Evolutionary conservation across 805 yeast genomes (phyloP).

Genomic region (Lipomyces anomalus): DNA sequence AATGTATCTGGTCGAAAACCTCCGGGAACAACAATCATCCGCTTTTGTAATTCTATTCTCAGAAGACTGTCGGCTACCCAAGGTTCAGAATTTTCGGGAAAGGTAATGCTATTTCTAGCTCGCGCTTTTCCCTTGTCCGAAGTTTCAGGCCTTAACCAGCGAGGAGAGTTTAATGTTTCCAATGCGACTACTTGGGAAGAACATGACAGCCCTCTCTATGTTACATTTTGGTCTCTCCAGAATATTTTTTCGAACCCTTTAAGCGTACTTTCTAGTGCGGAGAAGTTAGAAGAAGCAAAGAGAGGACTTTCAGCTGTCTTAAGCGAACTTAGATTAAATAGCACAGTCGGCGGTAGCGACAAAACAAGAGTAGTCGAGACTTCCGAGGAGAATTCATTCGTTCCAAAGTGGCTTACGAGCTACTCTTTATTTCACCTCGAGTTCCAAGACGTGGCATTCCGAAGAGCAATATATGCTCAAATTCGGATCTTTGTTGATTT

Average conservation of each 20-base stretch:
- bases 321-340: slow-evolving; percentile 15
- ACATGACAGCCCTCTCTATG: slow-evolving; percentile 15
- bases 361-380: slow-evolving; percentile 1
- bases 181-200: slow-evolving; percentile 26
- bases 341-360: slow-evolving; percentile 4
- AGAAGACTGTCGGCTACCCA: slow-evolving; percentile 32
- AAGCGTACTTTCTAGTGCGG: slow-evolving; percentile 9
- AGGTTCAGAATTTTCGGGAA: slow-evolving; percentile 34
- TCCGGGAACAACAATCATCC: slow-evolving; percentile 34
- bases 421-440: slow-evolving; percentile 32
- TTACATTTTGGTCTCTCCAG: slow-evolving; percentile 32
- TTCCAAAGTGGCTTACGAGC: slow-evolving; percentile 36
- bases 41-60: slow-evolving; percentile 34
- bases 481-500: slow-evolving; percentile 25
- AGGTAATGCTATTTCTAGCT: slow-evolving; percentile 33
- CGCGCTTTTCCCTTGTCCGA: slow-evolving; percentile 35
- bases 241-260: slow-evolving; percentile 29
- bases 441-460: slow-evolving; percentile 30
- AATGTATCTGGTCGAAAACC: slow-evolving; percentile 29
- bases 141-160: slow-evolving; percentile 34
- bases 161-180: slow-evolving; percentile 34
- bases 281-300: slow-evolving; percentile 15
- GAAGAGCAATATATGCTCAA: slow-evolving; percentile 30
- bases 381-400: slow-evolving; percentile 21
- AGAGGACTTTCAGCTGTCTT: slow-evolving; percentile 20